phyloP scores from a whole-genome alignment of 164 flowering plant species.

The Stephania yunnanensis region DNA sequence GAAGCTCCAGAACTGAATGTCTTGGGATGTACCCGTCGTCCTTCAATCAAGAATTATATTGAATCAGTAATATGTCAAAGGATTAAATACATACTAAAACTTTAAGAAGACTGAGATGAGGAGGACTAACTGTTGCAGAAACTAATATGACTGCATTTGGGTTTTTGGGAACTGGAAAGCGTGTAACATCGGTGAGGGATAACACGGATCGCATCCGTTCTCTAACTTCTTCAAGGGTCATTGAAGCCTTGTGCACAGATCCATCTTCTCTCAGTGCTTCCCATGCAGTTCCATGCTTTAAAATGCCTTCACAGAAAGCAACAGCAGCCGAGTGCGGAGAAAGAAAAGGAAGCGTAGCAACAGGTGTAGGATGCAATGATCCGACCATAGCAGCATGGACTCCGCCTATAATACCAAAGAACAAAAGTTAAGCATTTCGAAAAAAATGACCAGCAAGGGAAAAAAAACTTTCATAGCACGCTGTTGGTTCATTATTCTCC shows the following conservation, averaged over 20 bases:
- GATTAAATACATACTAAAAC: neutral
- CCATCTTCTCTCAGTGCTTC: conserved; percentile 81
- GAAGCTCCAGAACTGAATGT: conserved; percentile 87
- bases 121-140: conserved; percentile 84
- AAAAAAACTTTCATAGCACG: neutral
- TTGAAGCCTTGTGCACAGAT: conserved; percentile 43
- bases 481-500: neutral
- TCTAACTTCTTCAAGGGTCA: conserved; percentile 85
- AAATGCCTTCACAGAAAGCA: conserved; percentile 94
- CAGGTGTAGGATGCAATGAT: conserved; percentile 87
- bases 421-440: neutral
- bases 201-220: conserved; percentile 79
- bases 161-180: conserved; percentile 90
- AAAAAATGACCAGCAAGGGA: neutral
- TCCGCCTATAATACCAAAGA: conserved; percentile 50
- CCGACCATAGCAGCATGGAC: conserved; percentile 99
- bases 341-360: conserved; percentile 95
- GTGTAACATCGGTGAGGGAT: conserved; percentile 95
- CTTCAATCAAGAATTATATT: conserved; percentile 28
- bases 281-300: conserved; percentile 95
- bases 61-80: neutral
- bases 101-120: neutral
- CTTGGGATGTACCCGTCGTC: conserved; percentile 97
- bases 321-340: conserved; percentile 97
- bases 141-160: conserved; percentile 84